Conservation (phyloP, 768 basidiomycete species). For the Tubosaeta brunneosetosa region DNA sequence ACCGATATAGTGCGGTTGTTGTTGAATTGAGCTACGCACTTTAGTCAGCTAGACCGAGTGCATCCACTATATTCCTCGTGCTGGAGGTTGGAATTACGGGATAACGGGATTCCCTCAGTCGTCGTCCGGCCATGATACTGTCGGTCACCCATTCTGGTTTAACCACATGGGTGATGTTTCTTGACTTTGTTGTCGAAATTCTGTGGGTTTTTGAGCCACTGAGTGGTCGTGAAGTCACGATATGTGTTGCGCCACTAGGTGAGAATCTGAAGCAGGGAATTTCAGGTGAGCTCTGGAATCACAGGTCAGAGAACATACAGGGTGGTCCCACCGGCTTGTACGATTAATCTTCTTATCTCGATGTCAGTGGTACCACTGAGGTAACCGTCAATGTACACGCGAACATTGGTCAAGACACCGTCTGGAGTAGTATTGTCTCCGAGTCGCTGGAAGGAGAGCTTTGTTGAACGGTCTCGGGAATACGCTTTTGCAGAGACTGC, state of each 20-base stretch:
- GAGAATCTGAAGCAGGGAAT: slow-evolving; percentile 37
- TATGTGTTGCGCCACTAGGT: slow-evolving; percentile 68
- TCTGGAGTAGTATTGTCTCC: slow-evolving; percentile 3
- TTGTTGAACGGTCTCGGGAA: slow-evolving; percentile 41
- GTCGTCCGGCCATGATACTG: slow-evolving; percentile 56
- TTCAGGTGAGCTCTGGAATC: slow-evolving; percentile 1
- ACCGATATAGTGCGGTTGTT: slow-evolving; percentile 7
- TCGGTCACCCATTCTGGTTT: slow-evolving; percentile 74
- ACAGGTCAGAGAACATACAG: slow-evolving; percentile 41
- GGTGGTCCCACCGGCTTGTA: slow-evolving; percentile 60
- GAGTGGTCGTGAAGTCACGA: slow-evolving; percentile 68
- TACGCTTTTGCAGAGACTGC: slow-evolving; percentile 32
- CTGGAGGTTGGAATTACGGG: slow-evolving; percentile 39
- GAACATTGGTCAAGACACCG: slow-evolving; percentile 40
- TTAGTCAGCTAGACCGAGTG: slow-evolving; percentile 26
- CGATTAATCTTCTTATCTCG: slow-evolving; percentile 68
- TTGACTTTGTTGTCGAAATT: slow-evolving; percentile 48
- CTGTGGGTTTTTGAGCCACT: slow-evolving; percentile 70
- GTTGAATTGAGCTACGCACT: background rate
- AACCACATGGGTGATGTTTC: slow-evolving; percentile 55
- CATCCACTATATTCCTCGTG: slow-evolving; percentile 36
- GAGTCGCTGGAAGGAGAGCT: slow-evolving; percentile 36
- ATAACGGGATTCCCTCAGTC: slow-evolving; percentile 59
- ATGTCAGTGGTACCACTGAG: slow-evolving; percentile 69
- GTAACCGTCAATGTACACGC: slow-evolving; percentile 70